These are phyloP conservation scores for Panicum miliaceum DNA, from an alignment of 176 grass and related monocot genomes.

Conservation along the genomic window DNA sequence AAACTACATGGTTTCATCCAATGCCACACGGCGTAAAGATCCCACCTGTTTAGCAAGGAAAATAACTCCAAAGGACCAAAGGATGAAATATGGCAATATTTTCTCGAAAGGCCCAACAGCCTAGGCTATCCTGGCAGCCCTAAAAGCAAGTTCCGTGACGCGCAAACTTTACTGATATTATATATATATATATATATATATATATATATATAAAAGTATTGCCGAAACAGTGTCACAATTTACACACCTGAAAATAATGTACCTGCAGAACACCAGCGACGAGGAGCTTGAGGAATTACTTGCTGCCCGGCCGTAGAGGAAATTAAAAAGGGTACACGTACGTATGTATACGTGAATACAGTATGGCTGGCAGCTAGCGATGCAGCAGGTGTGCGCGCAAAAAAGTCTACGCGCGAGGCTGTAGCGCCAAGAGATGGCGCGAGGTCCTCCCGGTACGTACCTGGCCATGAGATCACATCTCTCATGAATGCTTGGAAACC, in stretches of 20 bases:
- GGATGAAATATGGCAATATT: too few species aligned
- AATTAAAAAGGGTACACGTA: background rate
- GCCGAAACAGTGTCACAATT: constrained; percentile 4
- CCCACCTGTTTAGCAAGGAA: background rate
- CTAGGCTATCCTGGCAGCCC: constrained; percentile 9
- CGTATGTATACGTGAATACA: constrained; percentile 17
- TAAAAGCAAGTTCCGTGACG: constrained; percentile 34
- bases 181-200: too few species aligned
- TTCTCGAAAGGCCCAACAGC: background rate
- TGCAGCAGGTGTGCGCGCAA: background rate
- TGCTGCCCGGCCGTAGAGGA: too few species aligned
- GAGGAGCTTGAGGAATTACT: too few species aligned
- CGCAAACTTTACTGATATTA: constrained; percentile 40
- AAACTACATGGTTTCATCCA: background rate
- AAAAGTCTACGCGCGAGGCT: constrained; percentile 8
- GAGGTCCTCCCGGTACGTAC: constrained; percentile 34
- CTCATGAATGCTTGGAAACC: constrained; percentile 43
- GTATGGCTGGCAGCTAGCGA: background rate
- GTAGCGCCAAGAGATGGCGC: background rate
- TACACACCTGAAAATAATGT: constrained; percentile 12
- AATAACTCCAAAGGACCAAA: background rate
- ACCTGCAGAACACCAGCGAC: too few species aligned
- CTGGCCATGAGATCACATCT: constrained; percentile 44
- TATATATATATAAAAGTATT: too few species aligned
- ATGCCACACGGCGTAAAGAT: background rate